A percentile compares a stretch with the other conserved stretches of the same genome.
Conservation (phyloP, 2,329 filamentous ascomycete species). For the Nothopassalora personata region DNA sequence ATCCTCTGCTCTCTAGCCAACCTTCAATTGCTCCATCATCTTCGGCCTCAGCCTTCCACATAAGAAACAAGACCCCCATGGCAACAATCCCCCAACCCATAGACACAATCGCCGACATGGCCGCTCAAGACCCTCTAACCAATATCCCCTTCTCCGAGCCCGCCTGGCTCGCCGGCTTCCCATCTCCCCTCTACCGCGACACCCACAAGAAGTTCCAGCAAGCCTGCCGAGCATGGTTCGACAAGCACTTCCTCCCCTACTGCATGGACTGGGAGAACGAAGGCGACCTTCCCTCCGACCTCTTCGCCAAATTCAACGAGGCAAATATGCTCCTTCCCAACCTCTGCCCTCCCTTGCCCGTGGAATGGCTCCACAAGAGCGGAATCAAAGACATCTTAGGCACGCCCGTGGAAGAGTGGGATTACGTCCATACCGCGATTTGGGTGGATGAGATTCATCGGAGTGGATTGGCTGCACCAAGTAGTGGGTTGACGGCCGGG, state of each 20-base stretch:
- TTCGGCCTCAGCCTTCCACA: too few species aligned
- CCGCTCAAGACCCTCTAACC: slow-evolving; percentile 13
- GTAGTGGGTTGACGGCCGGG: slow-evolving; percentile 59
- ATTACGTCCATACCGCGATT: slow-evolving; percentile 64
- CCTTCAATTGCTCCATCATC: neutral
- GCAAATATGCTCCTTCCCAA: slow-evolving; percentile 66
- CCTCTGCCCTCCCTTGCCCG: slow-evolving; percentile 62
- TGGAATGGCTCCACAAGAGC: slow-evolving; percentile 59
- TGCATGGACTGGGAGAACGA: slow-evolving; percentile 21
- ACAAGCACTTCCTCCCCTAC: slow-evolving; percentile 20
- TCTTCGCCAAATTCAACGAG: slow-evolving; percentile 59
- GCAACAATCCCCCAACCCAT: neutral
- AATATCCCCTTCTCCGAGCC: slow-evolving; percentile 20
- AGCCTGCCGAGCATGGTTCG: slow-evolving; percentile 20
- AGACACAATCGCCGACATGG: slow-evolving; percentile 4
- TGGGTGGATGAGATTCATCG: slow-evolving; percentile 65
- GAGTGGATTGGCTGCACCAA: slow-evolving; percentile 59
- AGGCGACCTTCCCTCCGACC: slow-evolving; percentile 46
- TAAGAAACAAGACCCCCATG: neutral
- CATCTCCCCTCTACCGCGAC: slow-evolving; percentile 19
- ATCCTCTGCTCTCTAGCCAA: neutral
- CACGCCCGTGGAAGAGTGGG: slow-evolving; percentile 66
- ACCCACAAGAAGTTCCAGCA: slow-evolving; percentile 20
- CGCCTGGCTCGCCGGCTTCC: slow-evolving; percentile 17
- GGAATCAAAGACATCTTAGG: slow-evolving; percentile 62